A percentile compares a stretch with the other conserved stretches of the same genome.
phyloP scores from a whole-genome alignment of 371 early-diverging fungal species.

The Rhizomucor pusillus region DNA sequence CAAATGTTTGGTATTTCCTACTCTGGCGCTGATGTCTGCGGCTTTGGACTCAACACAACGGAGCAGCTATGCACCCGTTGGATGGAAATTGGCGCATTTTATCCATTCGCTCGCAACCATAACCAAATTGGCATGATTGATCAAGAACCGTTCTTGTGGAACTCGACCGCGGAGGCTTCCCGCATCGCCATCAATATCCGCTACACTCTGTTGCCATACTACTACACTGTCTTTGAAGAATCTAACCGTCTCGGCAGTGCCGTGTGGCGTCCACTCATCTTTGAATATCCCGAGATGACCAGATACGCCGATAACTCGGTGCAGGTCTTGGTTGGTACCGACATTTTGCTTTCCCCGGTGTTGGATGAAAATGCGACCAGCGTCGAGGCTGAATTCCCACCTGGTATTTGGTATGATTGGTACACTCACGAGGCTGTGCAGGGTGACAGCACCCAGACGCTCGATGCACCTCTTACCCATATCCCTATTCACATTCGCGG shows the following conservation, averaged over 20 bases:
- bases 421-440: constrained; percentile 18
- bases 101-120: constrained; percentile 77
- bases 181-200: constrained; percentile 53
- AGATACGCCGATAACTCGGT: constrained; percentile 19
- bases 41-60: constrained; percentile 58
- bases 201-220: constrained; percentile 65
- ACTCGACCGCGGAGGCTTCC: constrained; percentile 40
- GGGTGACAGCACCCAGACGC: constrained; percentile 6
- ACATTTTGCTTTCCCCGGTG: constrained; percentile 61
- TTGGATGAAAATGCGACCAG: constrained; percentile 31
- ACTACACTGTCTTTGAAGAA: constrained; percentile 65
- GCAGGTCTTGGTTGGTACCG: constrained; percentile 36
- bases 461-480: constrained; percentile 41
- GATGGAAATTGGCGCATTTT: constrained; percentile 72
- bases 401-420: constrained; percentile 57
- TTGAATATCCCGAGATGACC: constrained; percentile 28
- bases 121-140: constrained; percentile 20
- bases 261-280: constrained; percentile 44
- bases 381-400: constrained; percentile 55
- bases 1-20: constrained; percentile 67
- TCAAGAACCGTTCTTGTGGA: constrained; percentile 63
- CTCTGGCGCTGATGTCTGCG: constrained; percentile 72
- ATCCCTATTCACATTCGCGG: constrained; percentile 53
- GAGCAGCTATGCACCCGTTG: constrained; percentile 66
- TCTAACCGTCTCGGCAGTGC: constrained; percentile 42